Evolutionary conservation across 257 asterid species (phyloP).

Genomic region (Nicotiana otophora): DNA sequence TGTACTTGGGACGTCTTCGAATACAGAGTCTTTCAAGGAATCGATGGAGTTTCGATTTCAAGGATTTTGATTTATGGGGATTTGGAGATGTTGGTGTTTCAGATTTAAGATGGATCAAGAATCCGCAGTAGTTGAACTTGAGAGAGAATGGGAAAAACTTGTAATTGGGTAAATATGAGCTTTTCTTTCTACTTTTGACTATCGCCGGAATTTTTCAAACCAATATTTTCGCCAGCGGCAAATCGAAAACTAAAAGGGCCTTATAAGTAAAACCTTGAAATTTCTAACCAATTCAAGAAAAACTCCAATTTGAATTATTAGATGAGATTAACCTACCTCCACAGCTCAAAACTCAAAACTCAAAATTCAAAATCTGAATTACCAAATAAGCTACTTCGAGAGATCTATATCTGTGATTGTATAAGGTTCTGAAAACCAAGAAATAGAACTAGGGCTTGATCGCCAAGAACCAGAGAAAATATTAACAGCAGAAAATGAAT

Average conservation of each 20-base stretch:
- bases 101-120: not conserved
- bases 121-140: constrained; percentile 21
- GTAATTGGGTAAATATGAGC: constrained; percentile 14
- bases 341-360: no score
- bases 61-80: constrained; percentile 5
- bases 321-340: no score
- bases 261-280: no score
- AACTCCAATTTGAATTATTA: no score
- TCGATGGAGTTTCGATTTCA: constrained; percentile 19
- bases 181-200: no score
- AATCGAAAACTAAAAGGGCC: no score
- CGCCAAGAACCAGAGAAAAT: not conserved
- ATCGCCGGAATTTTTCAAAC: no score
- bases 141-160: constrained; percentile 24
- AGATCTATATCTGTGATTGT: constrained; percentile 11
- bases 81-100: constrained; percentile 13
- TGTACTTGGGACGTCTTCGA: not conserved
- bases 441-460: not conserved
- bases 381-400: no score
- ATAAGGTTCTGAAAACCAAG: not conserved
- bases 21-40: constrained; percentile 4
- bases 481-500: not conserved
- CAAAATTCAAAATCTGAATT: no score
- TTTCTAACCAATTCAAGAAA: no score
- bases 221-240: no score